A percentile compares a stretch with the other conserved stretches of the same genome.
phyloP scores from a whole-genome alignment of 1,284 basidiomycete species.

The Microbotryomycetes sp. region DNA sequence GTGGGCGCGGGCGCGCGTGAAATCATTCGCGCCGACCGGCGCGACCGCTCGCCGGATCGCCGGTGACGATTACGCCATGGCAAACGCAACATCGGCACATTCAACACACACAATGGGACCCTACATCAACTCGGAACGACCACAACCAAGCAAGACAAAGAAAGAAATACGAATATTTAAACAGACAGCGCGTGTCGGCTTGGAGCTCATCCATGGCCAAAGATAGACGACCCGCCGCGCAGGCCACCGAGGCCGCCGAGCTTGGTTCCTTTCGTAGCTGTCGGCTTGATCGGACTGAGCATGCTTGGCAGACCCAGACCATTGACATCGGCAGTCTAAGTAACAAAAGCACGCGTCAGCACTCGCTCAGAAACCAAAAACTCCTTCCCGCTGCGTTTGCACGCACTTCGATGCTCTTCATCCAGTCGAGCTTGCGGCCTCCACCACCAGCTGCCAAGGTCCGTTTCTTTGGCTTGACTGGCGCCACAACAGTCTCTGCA shows the following conservation, averaged over 20 bases:
- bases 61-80: too few species aligned
- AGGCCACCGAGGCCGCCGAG: slow-evolving; percentile 4
- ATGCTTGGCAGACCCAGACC: slow-evolving; percentile 14
- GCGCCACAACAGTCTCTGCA: not conserved
- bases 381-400: too few species aligned
- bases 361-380: not conserved
- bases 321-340: slow-evolving; percentile 23
- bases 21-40: too few species aligned
- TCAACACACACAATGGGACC: too few species aligned
- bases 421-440: slow-evolving; percentile 15
- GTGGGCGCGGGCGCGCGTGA: too few species aligned
- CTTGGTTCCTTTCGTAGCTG: not conserved
- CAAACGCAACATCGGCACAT: too few species aligned
- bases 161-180: not conserved
- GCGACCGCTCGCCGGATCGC: too few species aligned
- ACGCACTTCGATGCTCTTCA: slow-evolving; percentile 19
- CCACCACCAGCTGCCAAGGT: slow-evolving; percentile 7
- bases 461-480: slow-evolving; percentile 11
- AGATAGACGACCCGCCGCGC: slow-evolving; percentile 5
- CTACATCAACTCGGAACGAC: too few species aligned
- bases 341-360: not conserved
- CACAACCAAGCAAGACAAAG: not conserved
- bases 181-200: not conserved
- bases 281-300: slow-evolving; percentile 29
- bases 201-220: not conserved